Evolutionary conservation across 306 rosid genomes (phyloP).

Genomic region (Hippophae gyantsensis): DNA sequence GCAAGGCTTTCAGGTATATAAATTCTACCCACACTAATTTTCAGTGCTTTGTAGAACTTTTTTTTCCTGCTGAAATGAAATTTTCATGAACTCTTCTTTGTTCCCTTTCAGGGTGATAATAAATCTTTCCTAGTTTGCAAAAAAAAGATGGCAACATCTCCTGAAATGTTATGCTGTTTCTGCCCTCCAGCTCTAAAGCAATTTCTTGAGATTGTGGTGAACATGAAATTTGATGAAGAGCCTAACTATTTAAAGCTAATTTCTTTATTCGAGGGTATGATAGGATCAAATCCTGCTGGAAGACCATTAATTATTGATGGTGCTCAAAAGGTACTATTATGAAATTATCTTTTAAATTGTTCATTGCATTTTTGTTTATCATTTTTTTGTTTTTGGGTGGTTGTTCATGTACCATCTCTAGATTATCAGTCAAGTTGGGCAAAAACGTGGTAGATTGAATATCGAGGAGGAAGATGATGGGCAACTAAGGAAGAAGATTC

Average conservation of each 20-base stretch:
- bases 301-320: constrained; percentile 86
- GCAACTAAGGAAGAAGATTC: constrained; percentile 83
- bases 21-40: background rate
- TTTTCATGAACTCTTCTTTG: background rate
- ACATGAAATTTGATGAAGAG: constrained; percentile 95
- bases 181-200: constrained; percentile 79
- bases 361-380: background rate
- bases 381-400: background rate
- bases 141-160: constrained; percentile 91
- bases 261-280: constrained; percentile 69
- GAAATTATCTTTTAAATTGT: background rate
- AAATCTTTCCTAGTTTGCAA: constrained; percentile 64
- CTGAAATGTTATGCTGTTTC: constrained; percentile 87
- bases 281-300: constrained; percentile 79
- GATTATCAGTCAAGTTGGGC: constrained; percentile 78
- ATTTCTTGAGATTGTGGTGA: constrained; percentile 85
- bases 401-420: constrained; percentile 9
- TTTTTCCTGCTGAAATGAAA: background rate
- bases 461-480: constrained; percentile 74
- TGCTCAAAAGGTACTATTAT: constrained; percentile 66
- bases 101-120: constrained; percentile 57
- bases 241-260: constrained; percentile 80
- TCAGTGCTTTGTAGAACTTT: constrained; percentile 1
- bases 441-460: constrained; percentile 81
- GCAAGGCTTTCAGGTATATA: constrained; percentile 84